These are phyloP conservation scores for Paracoccidioides lutzii DNA, from an alignment of 2,329 filamentous ascomycete genomes.

Conservation along the genomic window DNA sequence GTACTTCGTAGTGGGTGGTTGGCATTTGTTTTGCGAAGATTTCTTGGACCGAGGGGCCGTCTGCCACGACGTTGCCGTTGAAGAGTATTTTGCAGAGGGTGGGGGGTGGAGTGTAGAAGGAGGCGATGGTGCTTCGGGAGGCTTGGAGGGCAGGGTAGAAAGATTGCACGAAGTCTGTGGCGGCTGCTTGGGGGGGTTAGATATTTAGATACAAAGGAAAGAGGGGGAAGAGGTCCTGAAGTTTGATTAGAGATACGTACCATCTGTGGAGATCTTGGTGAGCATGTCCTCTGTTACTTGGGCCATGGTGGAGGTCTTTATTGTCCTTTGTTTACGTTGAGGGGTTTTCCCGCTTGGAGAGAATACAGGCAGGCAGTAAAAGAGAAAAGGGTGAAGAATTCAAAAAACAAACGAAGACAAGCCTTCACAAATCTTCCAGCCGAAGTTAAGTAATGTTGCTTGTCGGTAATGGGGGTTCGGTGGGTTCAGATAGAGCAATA, in stretches of 20 bases:
- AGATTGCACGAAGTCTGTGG: constrained; percentile 55
- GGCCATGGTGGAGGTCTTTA: constrained; percentile 17
- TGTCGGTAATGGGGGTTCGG: not conserved
- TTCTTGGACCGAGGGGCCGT: constrained; percentile 52
- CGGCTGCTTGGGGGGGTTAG: constrained; percentile 37
- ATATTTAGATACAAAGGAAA: not conserved
- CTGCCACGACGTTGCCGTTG: constrained; percentile 58
- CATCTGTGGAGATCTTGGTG: constrained; percentile 31
- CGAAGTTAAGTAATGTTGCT: not conserved
- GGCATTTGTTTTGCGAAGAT: constrained; percentile 56
- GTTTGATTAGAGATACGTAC: constrained; percentile 13
- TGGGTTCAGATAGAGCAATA: not conserved
- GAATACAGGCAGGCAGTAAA: not conserved
- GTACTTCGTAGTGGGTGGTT: constrained; percentile 55
- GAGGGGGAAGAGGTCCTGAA: too few relatives aligned
- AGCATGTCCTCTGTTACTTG: constrained; percentile 22
- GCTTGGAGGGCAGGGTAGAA: constrained; percentile 66
- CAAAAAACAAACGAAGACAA: not conserved
- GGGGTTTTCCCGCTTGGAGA: not conserved
- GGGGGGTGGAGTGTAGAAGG: constrained; percentile 53
- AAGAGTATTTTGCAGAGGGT: constrained; percentile 56
- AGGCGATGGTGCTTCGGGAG: constrained; percentile 42
- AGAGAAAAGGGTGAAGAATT: not conserved
- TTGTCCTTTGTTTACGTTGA: not conserved
- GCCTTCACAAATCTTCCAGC: not conserved